Percentiles rank a stretch among this genome's conserved stretches.
Evolutionary conservation across 106 monocot species (phyloP).

Genomic region (Dioscorea dumetorum): DNA sequence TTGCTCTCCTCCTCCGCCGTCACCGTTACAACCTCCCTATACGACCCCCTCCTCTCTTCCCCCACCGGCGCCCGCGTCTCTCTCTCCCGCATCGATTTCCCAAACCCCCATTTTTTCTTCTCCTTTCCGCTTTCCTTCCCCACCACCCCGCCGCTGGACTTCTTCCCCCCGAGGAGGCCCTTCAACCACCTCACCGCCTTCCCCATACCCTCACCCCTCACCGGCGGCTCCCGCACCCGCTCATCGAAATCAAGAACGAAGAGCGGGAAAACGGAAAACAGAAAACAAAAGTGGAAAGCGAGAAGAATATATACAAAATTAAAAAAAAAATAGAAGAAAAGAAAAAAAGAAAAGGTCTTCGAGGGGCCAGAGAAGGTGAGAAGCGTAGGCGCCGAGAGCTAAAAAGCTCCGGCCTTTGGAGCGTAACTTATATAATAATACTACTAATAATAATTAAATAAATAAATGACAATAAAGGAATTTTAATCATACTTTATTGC

Average conservation of each 20-base stretch:
- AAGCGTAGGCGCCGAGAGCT: background rate
- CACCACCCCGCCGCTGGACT: background rate
- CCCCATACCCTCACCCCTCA: constrained; percentile 19
- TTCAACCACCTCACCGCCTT: constrained; percentile 48
- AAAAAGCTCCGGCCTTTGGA: no score
- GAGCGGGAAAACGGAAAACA: constrained; percentile 1
- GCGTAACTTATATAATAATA: no score
- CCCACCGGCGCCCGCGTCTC: constrained; percentile 23
- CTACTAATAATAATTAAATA: no score
- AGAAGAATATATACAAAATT: no score
- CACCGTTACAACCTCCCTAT: constrained; percentile 5
- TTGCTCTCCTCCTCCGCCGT: constrained; percentile 41
- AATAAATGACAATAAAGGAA: no score
- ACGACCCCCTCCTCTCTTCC: constrained; percentile 17
- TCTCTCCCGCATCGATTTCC: constrained; percentile 55
- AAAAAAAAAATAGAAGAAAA: background rate
- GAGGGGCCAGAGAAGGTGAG: background rate
- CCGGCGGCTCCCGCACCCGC: background rate
- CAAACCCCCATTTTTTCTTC: constrained; percentile 43
- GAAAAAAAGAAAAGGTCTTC: background rate
- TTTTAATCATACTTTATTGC: no score
- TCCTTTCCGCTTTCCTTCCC: constrained; percentile 5
- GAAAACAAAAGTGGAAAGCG: background rate
- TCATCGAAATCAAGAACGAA: background rate
- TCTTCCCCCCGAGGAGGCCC: constrained; percentile 28